Conservation (phyloP, 352 stramenopile species). For the Phytopythium sindhum region DNA sequence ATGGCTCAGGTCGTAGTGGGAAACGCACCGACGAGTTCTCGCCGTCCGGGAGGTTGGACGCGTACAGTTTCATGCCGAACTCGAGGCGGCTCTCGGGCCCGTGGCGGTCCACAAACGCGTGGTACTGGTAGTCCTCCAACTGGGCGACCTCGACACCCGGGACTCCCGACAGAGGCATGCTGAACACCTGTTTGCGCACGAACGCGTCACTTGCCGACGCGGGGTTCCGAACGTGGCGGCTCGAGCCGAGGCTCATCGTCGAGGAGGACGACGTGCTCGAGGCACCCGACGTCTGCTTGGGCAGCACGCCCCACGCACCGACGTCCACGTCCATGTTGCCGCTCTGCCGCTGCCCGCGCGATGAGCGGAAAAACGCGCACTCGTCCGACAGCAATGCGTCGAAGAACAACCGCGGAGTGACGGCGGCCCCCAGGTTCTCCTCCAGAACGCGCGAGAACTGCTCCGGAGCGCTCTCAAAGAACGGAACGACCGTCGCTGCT, state of each 20-base stretch:
- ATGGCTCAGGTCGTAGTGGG: neutral
- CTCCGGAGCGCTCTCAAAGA: conserved; percentile 44
- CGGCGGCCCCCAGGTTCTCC: conserved; percentile 32
- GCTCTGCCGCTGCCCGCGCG: conserved; percentile 19
- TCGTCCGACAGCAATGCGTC: conserved; percentile 54
- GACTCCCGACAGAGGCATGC: conserved; percentile 51
- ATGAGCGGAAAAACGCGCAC: conserved; percentile 42
- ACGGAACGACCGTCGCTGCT: conserved; percentile 23
- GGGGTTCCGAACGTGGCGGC: neutral
- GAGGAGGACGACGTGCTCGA: neutral
- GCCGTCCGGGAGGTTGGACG: conserved; percentile 41
- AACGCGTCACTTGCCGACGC: conserved; percentile 8
- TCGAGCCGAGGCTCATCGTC: neutral
- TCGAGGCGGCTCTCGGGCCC: conserved; percentile 29
- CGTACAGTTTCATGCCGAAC: conserved; percentile 69
- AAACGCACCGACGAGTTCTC: conserved; percentile 53
- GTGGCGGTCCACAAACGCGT: conserved; percentile 24
- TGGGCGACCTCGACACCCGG: conserved; percentile 38
- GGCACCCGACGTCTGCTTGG: neutral
- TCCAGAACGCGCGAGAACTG: conserved; percentile 48
- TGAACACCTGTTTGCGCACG: conserved; percentile 55
- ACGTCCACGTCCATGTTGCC: conserved; percentile 66
- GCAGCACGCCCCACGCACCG: conserved; percentile 35
- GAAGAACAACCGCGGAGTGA: conserved; percentile 52
- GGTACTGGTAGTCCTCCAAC: conserved; percentile 64